Evolutionary conservation across 2,329 filamentous ascomycete species (phyloP), one percentile per base, ranked within the genome.

Genomic region (Epichloe gansuensis): DNA sequence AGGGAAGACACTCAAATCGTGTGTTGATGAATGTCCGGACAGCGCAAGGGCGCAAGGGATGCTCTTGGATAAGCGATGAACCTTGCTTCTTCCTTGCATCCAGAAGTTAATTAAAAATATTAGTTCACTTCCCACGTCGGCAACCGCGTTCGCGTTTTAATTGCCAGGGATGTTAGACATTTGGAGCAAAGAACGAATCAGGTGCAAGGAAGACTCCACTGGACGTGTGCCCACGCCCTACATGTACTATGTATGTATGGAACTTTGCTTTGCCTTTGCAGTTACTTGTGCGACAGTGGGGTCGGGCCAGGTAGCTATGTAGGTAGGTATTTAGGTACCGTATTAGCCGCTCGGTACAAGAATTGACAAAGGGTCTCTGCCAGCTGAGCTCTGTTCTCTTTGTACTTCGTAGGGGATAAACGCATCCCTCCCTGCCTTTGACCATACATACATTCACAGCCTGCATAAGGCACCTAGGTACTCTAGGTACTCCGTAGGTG

Each of bases 61-160:
- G 35, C 48, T 31, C 38, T 25, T 4, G 35, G 31, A 4, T n/a
- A 34, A 21, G 34, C 23, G 17, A 38, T 36, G 21, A 45, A 8
- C 34, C 41, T 44, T 23, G 9, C 11, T 7, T 34, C 41, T 38
- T 23, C 5, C 23, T 7, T 34, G 31, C 47, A 17, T 35, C 31
- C 35, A 35, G 27, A 50, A 36, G 21, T 49, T 41, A 49, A 51
- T 55, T 27, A 45, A 53, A 51, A 53, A 49, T 60, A 55, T 54
- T 13, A 5, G 51, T 35, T 45, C 15, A 34, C 36, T 27, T 44
- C 40, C 35, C 51, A 47, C 47, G 51, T 45, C 39, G 52, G 39
- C 44, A 25, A 59, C 56, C 63, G 63, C 63, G 63, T 64, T 63
- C 63, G 63, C 63, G 63, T 64, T 58, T 54, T 52, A 56, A 43